phyloP scores from a whole-genome alignment of 495 filamentous ascomycete species.

The Barbatosphaeria neglecta region DNA sequence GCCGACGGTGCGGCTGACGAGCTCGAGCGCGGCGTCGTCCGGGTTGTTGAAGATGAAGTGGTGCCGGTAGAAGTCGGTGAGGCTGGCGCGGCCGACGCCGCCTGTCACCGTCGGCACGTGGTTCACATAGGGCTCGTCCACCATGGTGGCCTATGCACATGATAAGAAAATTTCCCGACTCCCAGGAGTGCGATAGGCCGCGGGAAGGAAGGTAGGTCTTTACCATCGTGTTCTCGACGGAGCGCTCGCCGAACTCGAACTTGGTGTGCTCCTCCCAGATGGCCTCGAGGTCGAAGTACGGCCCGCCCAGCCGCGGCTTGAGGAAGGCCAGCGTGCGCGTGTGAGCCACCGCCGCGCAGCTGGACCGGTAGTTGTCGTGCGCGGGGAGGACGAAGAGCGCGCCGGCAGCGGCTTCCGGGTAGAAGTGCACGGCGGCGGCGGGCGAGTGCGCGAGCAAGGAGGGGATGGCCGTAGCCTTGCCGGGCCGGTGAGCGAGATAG shows the following conservation, averaged over 20 bases:
- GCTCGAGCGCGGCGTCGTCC: slow-evolving; percentile 51
- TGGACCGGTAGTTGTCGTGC: slow-evolving; percentile 22
- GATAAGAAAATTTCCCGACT: background rate
- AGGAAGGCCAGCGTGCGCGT: slow-evolving; percentile 40
- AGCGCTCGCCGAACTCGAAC: slow-evolving; percentile 41
- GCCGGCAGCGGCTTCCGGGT: slow-evolving; percentile 15
- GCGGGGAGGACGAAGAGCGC: slow-evolving; percentile 30
- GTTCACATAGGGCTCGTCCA: slow-evolving; percentile 48
- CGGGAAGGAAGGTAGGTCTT: too few relatives aligned
- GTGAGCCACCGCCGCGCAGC: slow-evolving; percentile 33
- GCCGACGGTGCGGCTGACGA: slow-evolving; percentile 59
- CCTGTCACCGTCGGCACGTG: slow-evolving; percentile 53
- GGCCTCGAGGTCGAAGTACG: slow-evolving; percentile 46
- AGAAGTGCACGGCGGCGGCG: slow-evolving; percentile 10
- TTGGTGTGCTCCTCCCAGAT: slow-evolving; percentile 51
- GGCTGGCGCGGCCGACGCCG: slow-evolving; percentile 54
- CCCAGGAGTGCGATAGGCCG: background rate
- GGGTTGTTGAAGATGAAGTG: slow-evolving; percentile 66
- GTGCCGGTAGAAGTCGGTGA: slow-evolving; percentile 62
- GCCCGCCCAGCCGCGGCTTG: slow-evolving; percentile 37
- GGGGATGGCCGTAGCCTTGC: too few relatives aligned
- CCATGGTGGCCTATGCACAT: slow-evolving; percentile 34
- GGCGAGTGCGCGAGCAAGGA: background rate
- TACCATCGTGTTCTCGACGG: slow-evolving; percentile 41
- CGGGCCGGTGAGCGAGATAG: background rate